phyloP scores from a whole-genome alignment of 306 rosid species.

The Amphicarpaea edgeworthii region DNA sequence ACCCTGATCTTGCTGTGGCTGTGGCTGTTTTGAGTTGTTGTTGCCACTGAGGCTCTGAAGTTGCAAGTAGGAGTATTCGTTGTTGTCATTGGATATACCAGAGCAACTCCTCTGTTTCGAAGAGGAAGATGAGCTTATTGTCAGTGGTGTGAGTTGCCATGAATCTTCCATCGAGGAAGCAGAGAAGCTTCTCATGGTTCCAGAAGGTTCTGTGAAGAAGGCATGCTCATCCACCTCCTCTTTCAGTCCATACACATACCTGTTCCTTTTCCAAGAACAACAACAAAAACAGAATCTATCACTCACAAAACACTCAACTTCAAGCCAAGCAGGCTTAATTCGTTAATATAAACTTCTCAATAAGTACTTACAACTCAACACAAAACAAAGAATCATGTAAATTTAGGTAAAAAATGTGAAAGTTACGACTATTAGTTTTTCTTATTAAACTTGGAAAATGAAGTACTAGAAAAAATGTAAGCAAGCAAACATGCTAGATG shows the following conservation, averaged over 20 bases:
- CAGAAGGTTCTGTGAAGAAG: conserved; percentile 91
- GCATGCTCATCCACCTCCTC: conserved; percentile 86
- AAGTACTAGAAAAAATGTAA: not conserved
- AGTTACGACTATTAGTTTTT: not conserved
- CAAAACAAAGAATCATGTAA: not conserved
- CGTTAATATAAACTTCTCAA: not conserved
- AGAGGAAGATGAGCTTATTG: conserved; percentile 77
- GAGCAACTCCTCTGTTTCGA: conserved; percentile 72
- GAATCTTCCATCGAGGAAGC: conserved; percentile 79
- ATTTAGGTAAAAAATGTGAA: not conserved
- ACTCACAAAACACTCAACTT: not conserved
- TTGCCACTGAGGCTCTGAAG: conserved; percentile 59
- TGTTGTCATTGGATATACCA: conserved; percentile 55
- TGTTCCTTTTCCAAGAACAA: conserved; percentile 52
- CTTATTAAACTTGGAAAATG: too few relatives aligned
- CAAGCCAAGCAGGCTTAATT: not conserved
- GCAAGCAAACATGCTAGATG: not conserved
- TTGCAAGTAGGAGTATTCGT: conserved; percentile 73
- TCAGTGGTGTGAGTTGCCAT: conserved; percentile 87
- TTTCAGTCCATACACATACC: conserved; percentile 72
- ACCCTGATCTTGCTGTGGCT: conserved; percentile 53
- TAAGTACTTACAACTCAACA: not conserved
- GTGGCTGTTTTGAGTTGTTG: conserved; percentile 54
- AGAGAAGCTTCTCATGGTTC: conserved; percentile 74
- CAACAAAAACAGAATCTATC: conserved; percentile 1